These are phyloP conservation scores for Moniliella sp. DNA, from an alignment of 1,284 basidiomycete species.

Conservation along the genomic window DNA sequence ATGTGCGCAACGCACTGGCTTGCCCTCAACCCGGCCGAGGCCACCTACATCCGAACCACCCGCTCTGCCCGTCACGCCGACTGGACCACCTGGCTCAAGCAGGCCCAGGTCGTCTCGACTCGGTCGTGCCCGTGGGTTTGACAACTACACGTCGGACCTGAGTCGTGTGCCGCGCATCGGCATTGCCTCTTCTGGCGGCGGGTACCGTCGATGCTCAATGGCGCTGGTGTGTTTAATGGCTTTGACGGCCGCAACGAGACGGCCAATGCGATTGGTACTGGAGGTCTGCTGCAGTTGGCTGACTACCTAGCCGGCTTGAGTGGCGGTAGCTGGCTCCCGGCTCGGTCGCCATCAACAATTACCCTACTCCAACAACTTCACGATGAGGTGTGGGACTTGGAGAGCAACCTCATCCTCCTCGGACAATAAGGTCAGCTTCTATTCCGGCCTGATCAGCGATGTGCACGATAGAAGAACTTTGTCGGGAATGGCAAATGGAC, in stretches of 20 bases:
- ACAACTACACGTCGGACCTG: conserved; percentile 23
- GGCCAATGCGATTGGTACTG: conserved; percentile 17
- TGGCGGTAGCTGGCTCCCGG: conserved; percentile 26
- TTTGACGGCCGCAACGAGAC: conserved; percentile 25
- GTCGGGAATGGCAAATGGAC: conserved; percentile 8
- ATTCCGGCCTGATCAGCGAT: conserved; percentile 24
- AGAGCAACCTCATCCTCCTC: conserved; percentile 36
- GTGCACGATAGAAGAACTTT: conserved; percentile 16
- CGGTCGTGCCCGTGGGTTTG: conserved; percentile 9
- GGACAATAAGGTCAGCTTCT: conserved; percentile 35
- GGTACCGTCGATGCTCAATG: conserved; percentile 37
- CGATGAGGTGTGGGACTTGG: conserved; percentile 34
- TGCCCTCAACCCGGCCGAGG: conserved; percentile 10
- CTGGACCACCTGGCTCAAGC: conserved; percentile 18
- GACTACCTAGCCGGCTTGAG: conserved; percentile 26
- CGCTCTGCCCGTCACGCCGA: conserved; percentile 3
- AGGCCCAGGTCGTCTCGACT: conserved; percentile 6
- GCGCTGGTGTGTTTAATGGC: conserved; percentile 14
- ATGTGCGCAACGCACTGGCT: conserved; percentile 17
- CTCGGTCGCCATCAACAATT: conserved; percentile 21
- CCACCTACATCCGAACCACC: conserved; percentile 13
- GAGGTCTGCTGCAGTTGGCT: conserved; percentile 24
- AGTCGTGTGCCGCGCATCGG: conserved; percentile 31
- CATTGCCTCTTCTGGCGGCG: conserved; percentile 37
- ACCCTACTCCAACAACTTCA: conserved; percentile 18